Base-by-base conservation (phyloP, 2,329 filamentous ascomycete genomes). In the Monilinia aucupariae region DNA sequence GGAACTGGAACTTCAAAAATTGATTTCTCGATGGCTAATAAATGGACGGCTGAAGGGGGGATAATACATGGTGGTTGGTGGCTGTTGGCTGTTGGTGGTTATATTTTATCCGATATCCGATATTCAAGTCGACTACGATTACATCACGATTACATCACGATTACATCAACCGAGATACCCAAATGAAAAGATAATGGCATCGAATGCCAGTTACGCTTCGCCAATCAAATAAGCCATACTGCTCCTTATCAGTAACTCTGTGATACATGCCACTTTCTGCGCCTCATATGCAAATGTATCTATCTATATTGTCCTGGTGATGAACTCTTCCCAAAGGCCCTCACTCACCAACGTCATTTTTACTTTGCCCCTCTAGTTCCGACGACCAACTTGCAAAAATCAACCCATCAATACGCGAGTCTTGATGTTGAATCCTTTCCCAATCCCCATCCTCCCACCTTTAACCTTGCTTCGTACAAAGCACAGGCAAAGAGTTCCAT, bases 301-400 rank as follows among this genome's bases (percentile, higher is more conserved):
- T 25, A 54, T 47, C 22, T 54, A 61, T 32, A 48, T n/a, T 4
- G 59, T 55, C 37, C 60, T 34, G 43, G 60, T 60, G 58, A 60
- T 60, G 32, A 39, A 49, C 32, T 27, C 12, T 15, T 45, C 9
- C 9, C 17, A 47, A 47, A 20, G n/a, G 43, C 17, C 41, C 17
- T 17, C n/a, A 47, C 5, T 17, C 15, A 15, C 10, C 37, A 54
- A 61, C 59, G 49, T 54, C 49, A 61, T 53, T 17, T 47, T 47
- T 43, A 25, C n/a, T 47, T 47, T 43, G 20, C n/a, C 39, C 50
- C 49, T 25, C 37, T 45, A 22, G 25, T 56, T 27, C 37, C 34
- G 25, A 41, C 25, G 22, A 30, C 20, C 30, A 49, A 55, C 39
- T 61, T 61, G 34, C 45, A 9, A 12, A 22, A 30, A 12, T 1